phyloP scores from a whole-genome alignment of 805 yeast genomes.

The Starmerella floricola region DNA sequence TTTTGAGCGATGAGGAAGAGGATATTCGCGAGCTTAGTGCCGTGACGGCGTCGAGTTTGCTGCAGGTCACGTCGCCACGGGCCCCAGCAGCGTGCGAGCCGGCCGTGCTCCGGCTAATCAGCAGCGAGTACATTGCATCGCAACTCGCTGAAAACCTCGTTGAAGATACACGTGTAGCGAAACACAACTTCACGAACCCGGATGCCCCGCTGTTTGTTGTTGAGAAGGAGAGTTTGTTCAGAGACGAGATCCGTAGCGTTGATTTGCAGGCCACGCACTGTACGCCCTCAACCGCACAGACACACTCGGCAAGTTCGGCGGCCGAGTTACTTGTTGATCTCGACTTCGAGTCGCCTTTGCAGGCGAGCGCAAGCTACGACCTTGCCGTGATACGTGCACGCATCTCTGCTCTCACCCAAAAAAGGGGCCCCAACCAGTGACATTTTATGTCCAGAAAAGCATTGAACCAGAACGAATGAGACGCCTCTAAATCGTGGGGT shows the following conservation, averaged over 20 bases:
- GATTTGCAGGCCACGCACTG: slow-evolving; percentile 1
- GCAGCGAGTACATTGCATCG: slow-evolving; percentile 5
- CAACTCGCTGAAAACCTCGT: slow-evolving; percentile 10
- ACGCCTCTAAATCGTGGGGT: too few species aligned
- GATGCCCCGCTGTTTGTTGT: slow-evolving; percentile 43
- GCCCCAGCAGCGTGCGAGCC: slow-evolving; percentile 17
- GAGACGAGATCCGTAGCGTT: slow-evolving; percentile 35
- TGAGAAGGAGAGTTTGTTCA: slow-evolving; percentile 58
- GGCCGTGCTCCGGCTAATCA: slow-evolving; percentile 5
- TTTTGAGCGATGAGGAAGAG: slow-evolving; percentile 51
- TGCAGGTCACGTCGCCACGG: slow-evolving; percentile 16
- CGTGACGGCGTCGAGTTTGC: slow-evolving; percentile 29
- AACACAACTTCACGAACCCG: slow-evolving; percentile 14
- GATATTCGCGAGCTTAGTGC: slow-evolving; percentile 43
- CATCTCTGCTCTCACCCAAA: neutral
- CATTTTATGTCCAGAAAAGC: too few species aligned
- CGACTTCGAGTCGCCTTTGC: slow-evolving; percentile 8
- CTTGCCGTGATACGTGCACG: slow-evolving; percentile 4
- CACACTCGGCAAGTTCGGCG: neutral
- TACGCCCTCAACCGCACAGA: neutral
- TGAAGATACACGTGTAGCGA: slow-evolving; percentile 19
- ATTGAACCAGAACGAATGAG: too few species aligned
- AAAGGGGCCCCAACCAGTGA: too few species aligned
- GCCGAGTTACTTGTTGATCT: neutral
- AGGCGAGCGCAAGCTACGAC: slow-evolving; percentile 3